Conservation (phyloP, 495 filamentous ascomycete species). For the Sordaria brevicollis region DNA sequence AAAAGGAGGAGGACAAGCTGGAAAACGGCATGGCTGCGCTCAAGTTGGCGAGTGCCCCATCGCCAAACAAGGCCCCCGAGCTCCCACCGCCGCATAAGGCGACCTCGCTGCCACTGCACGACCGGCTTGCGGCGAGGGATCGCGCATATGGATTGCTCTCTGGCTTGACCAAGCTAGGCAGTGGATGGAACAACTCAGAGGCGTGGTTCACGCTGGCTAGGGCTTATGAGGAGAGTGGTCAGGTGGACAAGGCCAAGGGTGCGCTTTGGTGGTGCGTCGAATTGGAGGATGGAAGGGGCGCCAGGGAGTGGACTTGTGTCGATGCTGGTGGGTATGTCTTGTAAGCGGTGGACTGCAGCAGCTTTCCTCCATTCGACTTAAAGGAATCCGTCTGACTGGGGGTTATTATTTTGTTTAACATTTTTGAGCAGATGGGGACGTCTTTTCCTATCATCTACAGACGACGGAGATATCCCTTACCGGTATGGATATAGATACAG, state of each 20-base stretch:
- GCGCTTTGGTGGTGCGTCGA: constrained; percentile 71
- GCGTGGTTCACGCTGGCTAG: constrained; percentile 85
- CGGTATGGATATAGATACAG: background rate
- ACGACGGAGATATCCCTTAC: background rate
- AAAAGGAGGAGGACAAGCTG: background rate
- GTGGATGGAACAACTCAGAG: constrained; percentile 86
- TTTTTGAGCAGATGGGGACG: background rate
- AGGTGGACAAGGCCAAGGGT: constrained; percentile 71
- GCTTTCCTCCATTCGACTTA: background rate
- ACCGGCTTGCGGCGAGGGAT: constrained; percentile 75
- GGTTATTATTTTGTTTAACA: background rate
- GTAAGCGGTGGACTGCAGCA: constrained; percentile 9
- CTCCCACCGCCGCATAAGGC: constrained; percentile 36
- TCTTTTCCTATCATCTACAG: background rate
- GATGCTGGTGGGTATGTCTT: constrained; percentile 49
- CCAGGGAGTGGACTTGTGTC: constrained; percentile 49
- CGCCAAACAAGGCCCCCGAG: constrained; percentile 11
- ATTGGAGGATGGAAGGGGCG: constrained; percentile 54
- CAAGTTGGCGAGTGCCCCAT: background rate
- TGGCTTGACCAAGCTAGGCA: constrained; percentile 71
- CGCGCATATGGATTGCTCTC: constrained; percentile 75
- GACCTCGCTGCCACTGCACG: constrained; percentile 51
- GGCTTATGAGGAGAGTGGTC: constrained; percentile 73
- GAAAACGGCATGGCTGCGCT: background rate
- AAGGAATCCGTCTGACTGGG: background rate